Conservation (phyloP, 1,284 basidiomycete genomes). For the Boletellus sp. region DNA sequence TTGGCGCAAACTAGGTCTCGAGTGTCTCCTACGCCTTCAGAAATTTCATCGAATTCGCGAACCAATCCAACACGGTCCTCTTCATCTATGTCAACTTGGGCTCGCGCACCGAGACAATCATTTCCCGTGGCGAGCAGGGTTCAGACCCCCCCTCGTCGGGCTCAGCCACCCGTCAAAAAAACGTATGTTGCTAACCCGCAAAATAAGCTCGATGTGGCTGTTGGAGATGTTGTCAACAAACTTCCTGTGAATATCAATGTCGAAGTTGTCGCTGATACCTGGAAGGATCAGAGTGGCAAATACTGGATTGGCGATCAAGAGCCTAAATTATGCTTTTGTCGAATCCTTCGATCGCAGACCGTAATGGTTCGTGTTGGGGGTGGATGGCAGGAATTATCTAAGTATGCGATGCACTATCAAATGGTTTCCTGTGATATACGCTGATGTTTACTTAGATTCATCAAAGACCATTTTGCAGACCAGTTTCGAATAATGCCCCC, state of each 20-base stretch:
- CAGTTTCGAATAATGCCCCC: constrained; percentile 61
- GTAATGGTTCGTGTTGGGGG: constrained; percentile 96
- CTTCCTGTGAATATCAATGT: constrained; percentile 84
- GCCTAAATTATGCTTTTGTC: constrained; percentile 85
- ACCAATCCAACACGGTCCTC: constrained; percentile 40
- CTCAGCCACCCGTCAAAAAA: constrained; percentile 44
- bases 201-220: constrained; percentile 87
- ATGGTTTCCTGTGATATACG: background rate
- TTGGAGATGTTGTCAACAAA: constrained; percentile 86
- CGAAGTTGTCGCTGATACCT: constrained; percentile 76
- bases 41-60: constrained; percentile 42
- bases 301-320: constrained; percentile 94
- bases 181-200: constrained; percentile 82
- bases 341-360: constrained; percentile 86
- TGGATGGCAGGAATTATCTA: constrained; percentile 89
- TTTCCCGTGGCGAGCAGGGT: constrained; percentile 42
- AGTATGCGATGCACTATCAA: constrained; percentile 46
- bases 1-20: constrained; percentile 44
- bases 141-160: constrained; percentile 45
- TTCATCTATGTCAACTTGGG: constrained; percentile 57
- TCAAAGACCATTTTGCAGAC: constrained; percentile 81
- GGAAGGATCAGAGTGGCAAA: constrained; percentile 89
- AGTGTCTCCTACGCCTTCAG: constrained; percentile 59
- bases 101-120: constrained; percentile 62
- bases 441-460: constrained; percentile 56